phyloP scores from a whole-genome alignment of 768 basidiomycete genomes.

The Phylloporus sp. region DNA sequence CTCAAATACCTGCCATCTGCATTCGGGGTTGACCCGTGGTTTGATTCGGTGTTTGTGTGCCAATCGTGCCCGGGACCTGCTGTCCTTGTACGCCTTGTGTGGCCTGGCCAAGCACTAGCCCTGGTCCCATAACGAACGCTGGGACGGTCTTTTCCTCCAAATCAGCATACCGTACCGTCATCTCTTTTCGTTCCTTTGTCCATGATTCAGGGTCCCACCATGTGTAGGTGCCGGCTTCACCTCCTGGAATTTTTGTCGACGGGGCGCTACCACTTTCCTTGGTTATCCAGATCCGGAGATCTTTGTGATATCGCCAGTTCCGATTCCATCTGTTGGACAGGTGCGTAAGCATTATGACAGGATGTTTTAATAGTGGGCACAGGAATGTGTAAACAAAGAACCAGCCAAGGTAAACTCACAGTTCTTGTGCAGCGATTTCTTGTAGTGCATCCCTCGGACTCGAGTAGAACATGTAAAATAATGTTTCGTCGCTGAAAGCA shows the following conservation, averaged over 20 bases:
- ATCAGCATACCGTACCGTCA: constrained; percentile 70
- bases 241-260: constrained; percentile 72
- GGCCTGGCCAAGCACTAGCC: constrained; percentile 39
- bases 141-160: constrained; percentile 70
- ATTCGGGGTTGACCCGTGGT: constrained; percentile 29
- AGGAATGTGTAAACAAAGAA: constrained; percentile 4
- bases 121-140: constrained; percentile 52
- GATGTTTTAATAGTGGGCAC: constrained; percentile 3
- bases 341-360: constrained; percentile 4
- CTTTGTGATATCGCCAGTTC: constrained; percentile 97
- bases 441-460: constrained; percentile 89
- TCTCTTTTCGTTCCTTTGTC: constrained; percentile 73
- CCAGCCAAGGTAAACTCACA: constrained; percentile 54
- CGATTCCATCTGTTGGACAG: constrained; percentile 67
- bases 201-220: constrained; percentile 85
- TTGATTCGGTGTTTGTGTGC: constrained; percentile 25
- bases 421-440: constrained; percentile 91
- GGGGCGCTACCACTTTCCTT: constrained; percentile 80
- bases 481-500: constrained; percentile 90
- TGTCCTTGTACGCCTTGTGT: constrained; percentile 35
- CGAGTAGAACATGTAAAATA: constrained; percentile 98
- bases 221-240: constrained; percentile 86
- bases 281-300: constrained; percentile 77
- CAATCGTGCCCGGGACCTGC: constrained; percentile 33
- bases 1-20: constrained; percentile 34